Base-by-base conservation (phyloP, 768 basidiomycete species). In the Phlebiopsis gigantea region DNA sequence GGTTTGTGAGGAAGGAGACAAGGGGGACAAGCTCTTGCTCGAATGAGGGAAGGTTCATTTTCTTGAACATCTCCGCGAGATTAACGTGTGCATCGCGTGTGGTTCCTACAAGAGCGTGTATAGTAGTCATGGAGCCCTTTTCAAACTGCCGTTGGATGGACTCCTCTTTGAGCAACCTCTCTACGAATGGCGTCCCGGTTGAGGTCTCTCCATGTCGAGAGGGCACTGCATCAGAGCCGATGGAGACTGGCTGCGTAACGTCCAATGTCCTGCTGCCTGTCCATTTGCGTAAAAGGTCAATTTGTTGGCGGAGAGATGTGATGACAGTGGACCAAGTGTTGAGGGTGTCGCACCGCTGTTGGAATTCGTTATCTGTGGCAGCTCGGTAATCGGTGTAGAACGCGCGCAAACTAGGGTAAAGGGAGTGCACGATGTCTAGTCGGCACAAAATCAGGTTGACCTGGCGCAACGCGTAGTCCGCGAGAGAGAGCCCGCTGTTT, bases 121-220 rank as follows among this genome's bases (percentile, higher is more conserved):
- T 83, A n/a, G 90, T 93, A 41, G 84, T 85, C 63, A 93, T 78
- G 62, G 89, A 91, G 14, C 89, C 88, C 22, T 63, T 93, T 70
- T 95, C 93, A 69, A 99, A 98, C 8, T 91, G 93, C 59, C 88
- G 81, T 70, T 95, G 90, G 65, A 98, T 86, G n/a, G 88, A 88
- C 65, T 98, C 96, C 70, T 98, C 96, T 69, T 98, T 98, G 57
- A 97, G 79, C 24, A 98, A 75, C 26, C 93, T 84, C 69, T 98
- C 97, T 30, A 98, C 88, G 69, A 98, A 99, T 31, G 90, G 91
- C 19, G 86, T 85, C 21, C 86, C 84, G 62, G 87, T 87, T 4
- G 83, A 69, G 45, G 77, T 73, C 57, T 84, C 84, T 44, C 72
- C 64, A 57, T 70, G 63, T 25, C 66, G 60, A 47, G 60, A 57